These are phyloP conservation scores for Ceratopteris richardii DNA, from an alignment of 75 land plant species.

Conservation along the genomic window DNA sequence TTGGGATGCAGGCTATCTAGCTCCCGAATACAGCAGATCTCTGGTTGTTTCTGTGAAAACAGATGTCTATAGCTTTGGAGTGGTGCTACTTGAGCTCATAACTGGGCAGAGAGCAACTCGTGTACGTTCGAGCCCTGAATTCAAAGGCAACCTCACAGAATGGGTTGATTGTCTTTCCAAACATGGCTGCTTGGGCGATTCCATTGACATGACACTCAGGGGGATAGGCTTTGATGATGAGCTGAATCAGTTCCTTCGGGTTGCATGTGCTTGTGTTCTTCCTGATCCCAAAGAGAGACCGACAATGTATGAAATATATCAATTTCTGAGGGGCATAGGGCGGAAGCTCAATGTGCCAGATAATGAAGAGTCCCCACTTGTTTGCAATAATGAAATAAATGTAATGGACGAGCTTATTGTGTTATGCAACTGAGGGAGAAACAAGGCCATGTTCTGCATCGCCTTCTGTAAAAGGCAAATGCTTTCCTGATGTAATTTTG, in stretches of 20 bases:
- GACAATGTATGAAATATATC: constrained; percentile 88
- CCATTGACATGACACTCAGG: constrained; percentile 52
- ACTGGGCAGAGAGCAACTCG: constrained; percentile 65
- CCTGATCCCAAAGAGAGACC: constrained; percentile 71
- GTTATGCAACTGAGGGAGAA: too few relatives aligned
- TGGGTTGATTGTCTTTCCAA: constrained; percentile 63
- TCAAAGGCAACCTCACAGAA: constrained; percentile 78
- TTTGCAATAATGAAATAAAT: too few relatives aligned
- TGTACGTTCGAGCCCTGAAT: constrained; percentile 37
- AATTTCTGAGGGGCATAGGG: constrained; percentile 74
- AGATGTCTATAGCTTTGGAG: constrained; percentile 92
- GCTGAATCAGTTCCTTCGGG: constrained; percentile 61
- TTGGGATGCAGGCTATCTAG: constrained; percentile 86
- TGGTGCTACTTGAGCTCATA: constrained; percentile 77
- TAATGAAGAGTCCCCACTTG: constrained; percentile 52
- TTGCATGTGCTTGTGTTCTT: constrained; percentile 70
- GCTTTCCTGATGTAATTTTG: too few relatives aligned
- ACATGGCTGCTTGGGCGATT: constrained; percentile 37
- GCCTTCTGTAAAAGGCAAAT: too few relatives aligned
- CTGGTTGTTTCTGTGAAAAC: constrained; percentile 80
- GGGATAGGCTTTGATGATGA: constrained; percentile 59
- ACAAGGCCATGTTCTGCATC: too few relatives aligned
- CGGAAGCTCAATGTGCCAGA: constrained; percentile 55
- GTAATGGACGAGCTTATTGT: too few relatives aligned
- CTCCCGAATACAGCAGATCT: constrained; percentile 81